phyloP scores from a whole-genome alignment of 345 rosid genomes.

The Arabis hirsuta region DNA sequence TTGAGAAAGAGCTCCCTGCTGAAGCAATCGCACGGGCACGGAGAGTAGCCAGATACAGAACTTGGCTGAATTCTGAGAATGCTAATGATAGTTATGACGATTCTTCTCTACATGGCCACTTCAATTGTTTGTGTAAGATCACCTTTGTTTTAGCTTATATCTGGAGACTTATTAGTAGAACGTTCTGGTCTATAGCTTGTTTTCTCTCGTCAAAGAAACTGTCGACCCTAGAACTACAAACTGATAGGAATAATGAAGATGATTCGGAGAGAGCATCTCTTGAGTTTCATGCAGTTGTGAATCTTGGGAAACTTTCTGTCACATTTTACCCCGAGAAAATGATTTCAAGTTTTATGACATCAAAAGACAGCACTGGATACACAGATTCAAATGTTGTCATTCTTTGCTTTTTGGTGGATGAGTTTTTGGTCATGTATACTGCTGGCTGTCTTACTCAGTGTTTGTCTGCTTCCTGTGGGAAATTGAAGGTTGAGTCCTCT shows the following conservation, averaged over 20 bases:
- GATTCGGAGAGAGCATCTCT: constrained; percentile 46
- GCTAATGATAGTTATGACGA: constrained; percentile 43
- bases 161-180: constrained; percentile 49
- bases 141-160: constrained; percentile 45
- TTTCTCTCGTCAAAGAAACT: constrained; percentile 41
- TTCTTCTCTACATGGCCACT: constrained; percentile 35
- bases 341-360: constrained; percentile 45
- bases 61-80: constrained; percentile 45
- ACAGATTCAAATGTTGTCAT: constrained; percentile 50
- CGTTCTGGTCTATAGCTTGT: constrained; percentile 41
- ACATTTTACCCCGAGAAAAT: constrained; percentile 48
- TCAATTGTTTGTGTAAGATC: constrained; percentile 43
- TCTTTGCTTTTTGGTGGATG: constrained; percentile 62
- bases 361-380: constrained; percentile 47
- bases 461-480: constrained; percentile 61
- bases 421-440: constrained; percentile 51
- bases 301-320: constrained; percentile 59
- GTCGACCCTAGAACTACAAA: constrained; percentile 43
- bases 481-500: constrained; percentile 54
- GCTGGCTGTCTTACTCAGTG: constrained; percentile 56
- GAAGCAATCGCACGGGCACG: constrained; percentile 87
- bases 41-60: constrained; percentile 70
- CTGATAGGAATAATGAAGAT: constrained; percentile 41
- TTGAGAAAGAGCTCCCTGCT: constrained; percentile 75
- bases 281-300: constrained; percentile 48